Conservation (phyloP, 2,329 filamentous ascomycete species). For the Blastomyces gilchristii region DNA sequence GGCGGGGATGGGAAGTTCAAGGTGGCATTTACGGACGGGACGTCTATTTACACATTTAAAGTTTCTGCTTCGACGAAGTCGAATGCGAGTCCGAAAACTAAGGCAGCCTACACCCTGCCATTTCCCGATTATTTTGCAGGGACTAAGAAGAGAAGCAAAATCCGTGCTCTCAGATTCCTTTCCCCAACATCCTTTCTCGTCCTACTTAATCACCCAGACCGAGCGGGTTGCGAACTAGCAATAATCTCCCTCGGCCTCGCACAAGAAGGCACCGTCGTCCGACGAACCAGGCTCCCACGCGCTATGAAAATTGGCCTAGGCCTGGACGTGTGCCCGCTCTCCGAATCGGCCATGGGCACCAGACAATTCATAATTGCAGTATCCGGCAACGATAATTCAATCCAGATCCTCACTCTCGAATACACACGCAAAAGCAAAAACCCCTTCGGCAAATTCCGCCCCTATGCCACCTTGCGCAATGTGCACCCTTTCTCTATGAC, state of each 20-base stretch:
- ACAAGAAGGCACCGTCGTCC: constrained; percentile 36
- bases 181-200: constrained; percentile 44
- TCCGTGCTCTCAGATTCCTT: constrained; percentile 48
- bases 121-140: constrained; percentile 25
- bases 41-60: constrained; percentile 60
- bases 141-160: constrained; percentile 38
- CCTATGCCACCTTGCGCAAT: constrained; percentile 43
- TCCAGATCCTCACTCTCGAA: constrained; percentile 68
- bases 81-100: constrained; percentile 28
- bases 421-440: constrained; percentile 40
- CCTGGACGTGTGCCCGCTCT: constrained; percentile 64
- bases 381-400: constrained; percentile 67
- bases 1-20: constrained; percentile 44
- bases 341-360: constrained; percentile 48
- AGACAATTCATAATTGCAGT: constrained; percentile 73
- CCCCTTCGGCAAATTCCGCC: constrained; percentile 39
- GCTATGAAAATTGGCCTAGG: constrained; percentile 65
- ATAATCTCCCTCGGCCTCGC: constrained; percentile 32
- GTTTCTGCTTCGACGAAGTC: constrained; percentile 41
- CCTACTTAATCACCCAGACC: constrained; percentile 46
- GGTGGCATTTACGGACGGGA: constrained; percentile 67
- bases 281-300: constrained; percentile 52
- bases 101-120: constrained; percentile 33
- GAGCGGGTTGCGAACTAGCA: constrained; percentile 46
- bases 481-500: constrained; percentile 52